Evolutionary conservation across 495 filamentous ascomycete species (phyloP), one percentile per base, ranked within the genome.

Genomic region (Aspergillus indologenus): DNA sequence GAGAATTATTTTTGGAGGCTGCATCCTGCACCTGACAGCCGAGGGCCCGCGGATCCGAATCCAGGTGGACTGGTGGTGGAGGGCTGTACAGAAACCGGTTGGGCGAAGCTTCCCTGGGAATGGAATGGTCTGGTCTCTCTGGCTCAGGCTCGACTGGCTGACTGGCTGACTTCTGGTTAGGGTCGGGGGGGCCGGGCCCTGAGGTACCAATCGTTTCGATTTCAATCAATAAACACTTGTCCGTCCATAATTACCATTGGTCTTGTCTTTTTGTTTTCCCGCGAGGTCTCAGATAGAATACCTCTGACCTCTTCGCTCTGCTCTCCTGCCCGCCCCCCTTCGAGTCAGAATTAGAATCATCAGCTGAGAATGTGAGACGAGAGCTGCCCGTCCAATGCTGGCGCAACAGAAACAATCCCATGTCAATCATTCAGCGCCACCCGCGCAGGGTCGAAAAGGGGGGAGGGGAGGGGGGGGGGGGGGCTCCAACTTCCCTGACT

Each of bases 381-480:
- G 24, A 31, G 20, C 11, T 12, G 12, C 24, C 12, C 29, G 49
- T 24, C 59, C 54, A 62, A 45, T 51, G 24, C 23, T n/a, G 14
- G 22, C 23, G 23, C 55, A 56, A 42, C 51, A 56, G 42, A 52
- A 43, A 31, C 61, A 58, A 58, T 59, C 49, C 56, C 51, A 55
- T 60, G 63, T 48, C 63, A 65, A 65, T 65, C 59, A 61, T 61
- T 49, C 59, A 57, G 51, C 63, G 63, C 63, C 63, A 65, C 63
- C 21, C 45, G 57, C 40, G 52, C 43, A 43, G 18, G n/a, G 12
- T 40, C 29, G 21, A 29, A 21, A 42, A 54, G 31, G 31, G 31
- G 31, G 9, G 31, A 15, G 29, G 9, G 34, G 42, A 53, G n/a
- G 19, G 11, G 5, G 22, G n/a, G 11, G 23, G 22, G 26, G 11